Evolutionary conservation across 2,329 filamentous ascomycete genomes (phyloP).

Genomic region (Verticillium dahliae): DNA sequence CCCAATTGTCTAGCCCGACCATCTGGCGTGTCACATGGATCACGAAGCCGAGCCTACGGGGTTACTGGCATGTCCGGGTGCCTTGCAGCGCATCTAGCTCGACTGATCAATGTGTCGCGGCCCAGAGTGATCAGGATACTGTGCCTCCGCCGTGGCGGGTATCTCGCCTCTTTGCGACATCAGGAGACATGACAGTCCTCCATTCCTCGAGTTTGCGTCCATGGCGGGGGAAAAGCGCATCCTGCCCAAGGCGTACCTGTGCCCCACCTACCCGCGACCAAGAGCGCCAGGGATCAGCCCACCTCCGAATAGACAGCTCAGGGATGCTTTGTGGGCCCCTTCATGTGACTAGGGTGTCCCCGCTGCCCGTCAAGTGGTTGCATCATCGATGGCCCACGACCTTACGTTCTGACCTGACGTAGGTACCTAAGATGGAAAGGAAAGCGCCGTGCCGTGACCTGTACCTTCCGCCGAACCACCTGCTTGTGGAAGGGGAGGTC

Average conservation of each 20-base stretch:
- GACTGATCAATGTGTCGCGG: not conserved
- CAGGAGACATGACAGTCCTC: not conserved
- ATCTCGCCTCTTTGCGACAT: not conserved
- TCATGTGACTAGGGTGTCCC: not conserved
- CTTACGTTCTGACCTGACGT: not conserved
- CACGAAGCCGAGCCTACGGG: not conserved
- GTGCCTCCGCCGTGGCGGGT: too few relatives aligned
- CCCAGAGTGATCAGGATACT: not conserved
- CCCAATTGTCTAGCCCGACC: not conserved
- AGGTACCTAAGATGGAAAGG: not conserved
- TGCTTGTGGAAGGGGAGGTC: not conserved
- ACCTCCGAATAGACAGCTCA: not conserved
- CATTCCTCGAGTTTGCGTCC: not conserved
- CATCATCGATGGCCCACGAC: not conserved
- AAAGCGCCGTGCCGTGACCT: not conserved
- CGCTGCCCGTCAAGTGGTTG: constrained; percentile 1
- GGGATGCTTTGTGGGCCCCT: not conserved
- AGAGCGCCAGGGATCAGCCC: not conserved
- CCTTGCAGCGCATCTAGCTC: not conserved
- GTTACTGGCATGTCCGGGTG: not conserved
- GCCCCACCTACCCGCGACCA: not conserved
- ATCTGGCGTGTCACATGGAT: not conserved
- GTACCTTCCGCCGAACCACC: not conserved
- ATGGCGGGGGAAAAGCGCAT: not conserved
- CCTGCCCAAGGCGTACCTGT: not conserved